These are phyloP conservation scores for Lecanicillium sp. DNA, from an alignment of 2,329 filamentous ascomycete genomes.

Conservation along the genomic window DNA sequence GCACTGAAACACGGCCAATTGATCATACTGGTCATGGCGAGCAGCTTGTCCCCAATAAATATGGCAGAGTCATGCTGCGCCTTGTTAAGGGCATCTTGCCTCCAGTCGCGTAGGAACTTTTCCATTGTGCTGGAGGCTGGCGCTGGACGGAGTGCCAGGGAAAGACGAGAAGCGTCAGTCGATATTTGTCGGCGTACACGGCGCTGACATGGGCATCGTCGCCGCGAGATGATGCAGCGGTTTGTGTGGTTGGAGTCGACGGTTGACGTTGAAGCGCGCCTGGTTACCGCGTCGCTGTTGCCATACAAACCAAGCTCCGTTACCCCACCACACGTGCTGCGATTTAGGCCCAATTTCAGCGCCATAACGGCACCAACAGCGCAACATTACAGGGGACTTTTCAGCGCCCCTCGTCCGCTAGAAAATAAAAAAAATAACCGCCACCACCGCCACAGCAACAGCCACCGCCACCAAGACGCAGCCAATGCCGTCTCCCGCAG, in stretches of 20 bases:
- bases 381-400: too few relatives aligned
- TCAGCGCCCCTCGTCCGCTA: too few relatives aligned
- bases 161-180: neutral
- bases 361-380: too few relatives aligned
- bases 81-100: conserved; percentile 90
- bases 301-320: neutral
- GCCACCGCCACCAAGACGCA: too few relatives aligned
- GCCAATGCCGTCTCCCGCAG: conserved; percentile 3
- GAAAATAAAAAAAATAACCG: too few relatives aligned
- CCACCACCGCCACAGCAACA: too few relatives aligned
- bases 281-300: neutral
- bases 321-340: too few relatives aligned
- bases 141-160: neutral
- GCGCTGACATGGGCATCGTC: neutral
- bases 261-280: too few relatives aligned
- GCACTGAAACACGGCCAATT: conserved; percentile 16
- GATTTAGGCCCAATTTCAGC: too few relatives aligned
- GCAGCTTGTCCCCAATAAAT: conserved; percentile 93
- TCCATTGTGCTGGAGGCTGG: conserved; percentile 58
- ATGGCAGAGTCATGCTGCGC: conserved; percentile 95
- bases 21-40: conserved; percentile 78
- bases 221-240: conserved; percentile 4
- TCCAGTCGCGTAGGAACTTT: conserved; percentile 87
- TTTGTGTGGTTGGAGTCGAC: too few relatives aligned
- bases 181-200: neutral